Base-by-base conservation (phyloP, 495 filamentous ascomycete genomes). In the Aspergillus affinis region DNA sequence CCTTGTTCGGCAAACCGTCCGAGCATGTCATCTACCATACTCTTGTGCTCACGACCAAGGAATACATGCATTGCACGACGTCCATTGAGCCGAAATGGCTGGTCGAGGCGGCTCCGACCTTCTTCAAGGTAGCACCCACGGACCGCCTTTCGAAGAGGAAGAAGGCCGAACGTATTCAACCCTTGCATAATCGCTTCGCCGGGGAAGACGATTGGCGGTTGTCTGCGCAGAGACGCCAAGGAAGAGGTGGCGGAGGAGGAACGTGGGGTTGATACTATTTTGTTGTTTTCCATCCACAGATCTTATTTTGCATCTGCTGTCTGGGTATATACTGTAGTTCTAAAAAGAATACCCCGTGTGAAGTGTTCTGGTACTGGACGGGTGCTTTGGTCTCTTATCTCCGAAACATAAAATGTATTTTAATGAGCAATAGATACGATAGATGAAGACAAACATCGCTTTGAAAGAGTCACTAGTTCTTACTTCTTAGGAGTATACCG, bases 81-180 rank as follows among this genome's bases (percentile, higher is more conserved):
- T 82, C 82, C 4, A 97, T 98, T 64, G 94, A 98, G 70, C 93
- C 94, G 1, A 97, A 97, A 64, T 85, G 86, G 86, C 79, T 89
- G 32, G 93, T 97, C 10, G 92, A 96, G 60, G 93, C 92, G 10
- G 94, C 94, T 23, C 94, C 94, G 17, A 96, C 91, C 0, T 98
- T 98, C 83, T 98, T 98, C 84, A 96, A 97, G 81, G 90, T 98
- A 9, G 94, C 94, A 50, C 89, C 90, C 19, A 95, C 88, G 17
- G 91, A 96, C 69, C 83, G 87, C 60, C 76, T 98, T 58, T 92
- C 88, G 27, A 97, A 96, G 79, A 78, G 94, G 63, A 93, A 95
- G 82, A 91, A 91, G 78, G 92, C 90, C 0, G 94, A 98, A 80
- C 81, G 92, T 32, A 98, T 98, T 47, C 90, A 96, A 74, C 94